A percentile compares a stretch with the other conserved stretches of the same genome.
Conservation (phyloP, 2,329 filamentous ascomycete genomes). For the Ophiostoma australiae region DNA sequence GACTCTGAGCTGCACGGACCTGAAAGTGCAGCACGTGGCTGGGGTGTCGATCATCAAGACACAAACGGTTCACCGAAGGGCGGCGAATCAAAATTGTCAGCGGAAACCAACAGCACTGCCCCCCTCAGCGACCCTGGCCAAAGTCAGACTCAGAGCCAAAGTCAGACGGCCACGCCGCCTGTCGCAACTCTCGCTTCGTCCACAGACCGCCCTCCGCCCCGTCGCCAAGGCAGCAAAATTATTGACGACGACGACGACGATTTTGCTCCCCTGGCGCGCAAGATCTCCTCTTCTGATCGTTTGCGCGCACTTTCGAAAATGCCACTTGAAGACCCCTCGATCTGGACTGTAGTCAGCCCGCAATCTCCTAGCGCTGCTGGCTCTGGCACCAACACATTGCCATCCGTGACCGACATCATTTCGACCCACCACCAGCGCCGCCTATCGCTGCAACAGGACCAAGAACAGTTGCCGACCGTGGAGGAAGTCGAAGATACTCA, state of each 20-base stretch:
- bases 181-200: background rate
- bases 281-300: slow-evolving; percentile 38
- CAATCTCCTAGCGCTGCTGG: slow-evolving; percentile 23
- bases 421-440: slow-evolving; percentile 12
- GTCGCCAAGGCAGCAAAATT: slow-evolving; percentile 29
- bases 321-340: slow-evolving; percentile 35
- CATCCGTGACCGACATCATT: slow-evolving; percentile 6
- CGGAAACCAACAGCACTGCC: background rate
- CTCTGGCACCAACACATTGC: background rate
- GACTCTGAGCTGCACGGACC: slow-evolving; percentile 18
- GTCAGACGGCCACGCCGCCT: slow-evolving; percentile 3
- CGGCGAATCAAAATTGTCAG: slow-evolving; percentile 6
- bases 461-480: background rate
- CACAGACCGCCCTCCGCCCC: slow-evolving; percentile 16
- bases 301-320: slow-evolving; percentile 36
- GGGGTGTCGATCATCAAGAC: background rate
- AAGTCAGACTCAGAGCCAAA: background rate
- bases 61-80: background rate
- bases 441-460: background rate
- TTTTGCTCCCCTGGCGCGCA: slow-evolving; percentile 35
- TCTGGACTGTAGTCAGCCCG: slow-evolving; percentile 36
- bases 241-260: slow-evolving; percentile 34
- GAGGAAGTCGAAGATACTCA: slow-evolving; percentile 6
- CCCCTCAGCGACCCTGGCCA: background rate
- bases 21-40: slow-evolving; percentile 9